Evolutionary conservation across 352 stramenopile genomes (phyloP), one percentile per base, ranked within the genome.

Genomic region (Phytophthora fragariae): DNA sequence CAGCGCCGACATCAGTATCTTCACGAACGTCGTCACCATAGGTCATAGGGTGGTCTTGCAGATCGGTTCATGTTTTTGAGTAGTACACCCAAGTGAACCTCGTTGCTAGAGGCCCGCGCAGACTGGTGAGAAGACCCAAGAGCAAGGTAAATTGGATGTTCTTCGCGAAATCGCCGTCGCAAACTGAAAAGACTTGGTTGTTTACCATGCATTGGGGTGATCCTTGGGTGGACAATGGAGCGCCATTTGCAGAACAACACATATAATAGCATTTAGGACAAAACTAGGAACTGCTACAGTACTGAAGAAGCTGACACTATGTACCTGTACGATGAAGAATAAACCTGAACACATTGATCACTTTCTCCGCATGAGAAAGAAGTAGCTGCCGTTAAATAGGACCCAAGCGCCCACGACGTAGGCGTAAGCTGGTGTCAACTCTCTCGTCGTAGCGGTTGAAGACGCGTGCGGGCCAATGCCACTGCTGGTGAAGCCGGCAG

Each of bases 341-440:
- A 80, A 24, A 67, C 54, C 57, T 65, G 56, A 69, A 74, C 29
- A 52, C 61, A 65, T 14, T 47, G 67, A 57, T 78, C 66, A 82
- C 69, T 79, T 85, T 77, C 64, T 82, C 39, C 78, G 65, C 78
- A 85, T 85, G 31, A 85, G 68, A 67, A 85, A 79, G 35, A 82
- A 79, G 66, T 81, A 85, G 72, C 75, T 81, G 68, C 75, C 65
- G 65, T 85, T 85, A 85, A 85, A 85, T 81, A 85, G 58, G 52
- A 80, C 68, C 75, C 76, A 78, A 2, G 71, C 65, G 39, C 76
- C 71, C 46, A 79, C 54, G 19, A 85, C 68, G 60, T 79, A 85
- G 27, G 72, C 68, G 54, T 85, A 85, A 2, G 78, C 76, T 37
- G 69, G 75, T 1, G 72, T 76, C 19, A 85, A 69, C 68, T 82